Base-by-base conservation (phyloP, 176 grass and related monocot genomes). In the Olyra latifolia region DNA sequence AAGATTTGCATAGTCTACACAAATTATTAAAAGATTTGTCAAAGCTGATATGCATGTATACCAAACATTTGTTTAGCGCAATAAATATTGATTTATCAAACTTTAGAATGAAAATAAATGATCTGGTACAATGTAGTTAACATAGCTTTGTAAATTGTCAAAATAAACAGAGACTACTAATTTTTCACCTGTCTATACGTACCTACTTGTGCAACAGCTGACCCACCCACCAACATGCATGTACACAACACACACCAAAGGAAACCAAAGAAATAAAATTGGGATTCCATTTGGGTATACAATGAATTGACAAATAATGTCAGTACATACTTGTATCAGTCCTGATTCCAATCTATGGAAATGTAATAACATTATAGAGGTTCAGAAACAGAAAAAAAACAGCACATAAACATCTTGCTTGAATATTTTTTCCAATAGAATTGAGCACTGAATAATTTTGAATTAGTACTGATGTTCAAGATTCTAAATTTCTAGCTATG, bases 1-100 rank as follows among this genome's bases (percentile, higher is more conserved):
- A 98, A 88, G 20, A 98, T 93, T 89, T 95, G 96, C 75, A 95
- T 93, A 77, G 60, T 85, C 92, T 98, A 71, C 10, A 86, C 8
- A 80, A 55, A 85, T 39, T 28, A n/a, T 83, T 27, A 54, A 54
- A 83, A 66, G 9, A 83, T 14, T 49, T 20, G 46, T 76, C 41
- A 81, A 83, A 76, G 58, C 16, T 52, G 69, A 57, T 14, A 80
- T 56, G 10, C 29, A 49, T 40, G 29, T 42, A 54, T 7, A 15
- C 6, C 17, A 47, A 60, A 41, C 32, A 75, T 46, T 44, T n/a
- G 56, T 17, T 54, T 43, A 78, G 16, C 25, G 46, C 10, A 7
- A 66, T 76, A 32, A 25, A 2, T 46, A 71, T 47, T 24, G 17
- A 80, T 45, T 46, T 61, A 61, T 62, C 43, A 73, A 52, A 40